Base-by-base conservation (phyloP, 306 rosid genomes). In the Glycine soja region DNA sequence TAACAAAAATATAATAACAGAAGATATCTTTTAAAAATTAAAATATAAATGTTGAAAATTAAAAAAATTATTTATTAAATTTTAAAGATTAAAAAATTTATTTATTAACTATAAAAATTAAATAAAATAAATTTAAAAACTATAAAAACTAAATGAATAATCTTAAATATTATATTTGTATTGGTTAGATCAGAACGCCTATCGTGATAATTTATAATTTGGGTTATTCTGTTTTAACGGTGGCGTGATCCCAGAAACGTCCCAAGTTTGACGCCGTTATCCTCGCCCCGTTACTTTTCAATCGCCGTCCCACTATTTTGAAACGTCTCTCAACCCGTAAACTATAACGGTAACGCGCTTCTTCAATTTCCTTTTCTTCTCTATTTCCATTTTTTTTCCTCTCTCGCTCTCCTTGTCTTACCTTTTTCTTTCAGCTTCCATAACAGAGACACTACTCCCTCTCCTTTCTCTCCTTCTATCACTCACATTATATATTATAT, bases 201-300 rank as follows among this genome's bases (percentile, higher is more conserved):
- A 1, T 19, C 24, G 1, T 19, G 24, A 19, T 19, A 24, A 24
- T 24, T 24, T 0, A 2, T 24, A n/a, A n/a, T n/a, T n/a, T n/a
- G n/a, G n/a, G 30, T 24, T 24, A 24, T 24, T 24, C 2, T 24
- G 1, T 24, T 24, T 24, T 87, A 93, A 93, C 97, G 94, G 97
- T 93, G 94, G 87, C 82, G 78, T 83, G 81, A 78, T 64, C 56
- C 73, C 10, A 75, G 68, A 75, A 89, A 88, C 89, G 89, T 83
- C 82, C 71, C 32, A 64, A 10, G 6, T 62, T 43, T 15, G 74
- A 88, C 92, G 92, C 71, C 92, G 96, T 89, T 84, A 83, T 74
- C 81, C 16, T 18, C 34, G 4, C 40, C 67, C 30, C 46, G 11
- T 34, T 13, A 24, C 13, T 24, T 9, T 43, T 79, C 72, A 46